These are phyloP conservation scores for Emergomyces orientalis DNA, from an alignment of 2,329 filamentous ascomycete genomes.

Conservation along the genomic window DNA sequence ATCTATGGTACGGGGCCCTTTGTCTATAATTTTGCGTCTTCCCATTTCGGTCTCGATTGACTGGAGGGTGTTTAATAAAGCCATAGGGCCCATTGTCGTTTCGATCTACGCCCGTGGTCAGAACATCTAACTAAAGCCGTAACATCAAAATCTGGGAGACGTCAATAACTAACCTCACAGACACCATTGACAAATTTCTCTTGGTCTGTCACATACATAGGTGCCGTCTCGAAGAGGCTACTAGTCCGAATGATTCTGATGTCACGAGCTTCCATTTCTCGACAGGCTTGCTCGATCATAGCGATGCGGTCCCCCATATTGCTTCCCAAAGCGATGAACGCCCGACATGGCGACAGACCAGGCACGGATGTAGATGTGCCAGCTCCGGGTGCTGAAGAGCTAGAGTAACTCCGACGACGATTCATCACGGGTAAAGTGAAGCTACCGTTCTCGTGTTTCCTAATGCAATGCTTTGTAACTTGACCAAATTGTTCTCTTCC, in stretches of 20 bases:
- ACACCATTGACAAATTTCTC: slow-evolving; percentile 83
- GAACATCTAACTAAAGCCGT: not conserved
- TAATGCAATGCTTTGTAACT: not conserved
- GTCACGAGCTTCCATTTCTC: slow-evolving; percentile 61
- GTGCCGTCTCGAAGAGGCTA: slow-evolving; percentile 84
- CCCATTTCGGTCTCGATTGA: slow-evolving; percentile 72
- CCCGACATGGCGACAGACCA: slow-evolving; percentile 25
- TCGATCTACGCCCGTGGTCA: slow-evolving; percentile 53
- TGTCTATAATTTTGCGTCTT: slow-evolving; percentile 75
- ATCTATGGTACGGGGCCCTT: slow-evolving; percentile 90
- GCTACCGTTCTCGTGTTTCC: not conserved
- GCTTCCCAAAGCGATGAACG: slow-evolving; percentile 82
- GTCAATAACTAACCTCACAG: slow-evolving; percentile 61
- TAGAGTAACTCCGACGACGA: slow-evolving; percentile 9
- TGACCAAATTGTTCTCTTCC: not conserved
- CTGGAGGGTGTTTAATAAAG: slow-evolving; percentile 72
- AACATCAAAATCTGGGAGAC: slow-evolving; percentile 8
- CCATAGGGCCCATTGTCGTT: slow-evolving; percentile 64
- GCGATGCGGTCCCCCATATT: slow-evolving; percentile 79
- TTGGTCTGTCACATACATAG: slow-evolving; percentile 94
- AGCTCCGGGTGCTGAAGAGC: slow-evolving; percentile 23
- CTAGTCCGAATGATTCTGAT: slow-evolving; percentile 74
- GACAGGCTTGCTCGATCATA: slow-evolving; percentile 77
- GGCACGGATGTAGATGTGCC: not conserved
- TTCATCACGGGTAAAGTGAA: slow-evolving; percentile 2